Base-by-base conservation (phyloP, 2,329 filamentous ascomycete species). In the Knufia fluminis region DNA sequence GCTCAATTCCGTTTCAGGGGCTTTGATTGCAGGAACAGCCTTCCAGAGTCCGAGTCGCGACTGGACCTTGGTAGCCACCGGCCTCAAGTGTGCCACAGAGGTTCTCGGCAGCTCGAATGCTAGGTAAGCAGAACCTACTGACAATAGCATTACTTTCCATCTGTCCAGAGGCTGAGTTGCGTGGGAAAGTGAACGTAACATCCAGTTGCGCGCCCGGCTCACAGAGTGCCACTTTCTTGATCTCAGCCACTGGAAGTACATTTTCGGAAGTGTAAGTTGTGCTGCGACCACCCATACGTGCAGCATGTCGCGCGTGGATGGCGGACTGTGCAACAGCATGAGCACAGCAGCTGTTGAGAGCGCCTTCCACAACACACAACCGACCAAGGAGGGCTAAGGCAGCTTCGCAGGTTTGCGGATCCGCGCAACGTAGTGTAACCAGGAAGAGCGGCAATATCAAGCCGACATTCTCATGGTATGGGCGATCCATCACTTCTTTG, bases 321-420 rank as follows among this genome's bases (percentile, higher is more conserved):
- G 28, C 19, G 9, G 28, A 31, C 4, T 17, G 8, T 10, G 42
- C 42, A 17, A 45, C 26, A 17, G 42, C 42, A 33, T 45, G 28
- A 14, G 42, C 42, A 33, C 24, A 45, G 28, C 42, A 45, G 28
- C 42, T 45, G 17, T 45, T 45, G 19, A 20, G 20, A 17, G 22
- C 42, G 19, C 24, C 24, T 19, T 45, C 42, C 10, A 17, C 16
- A 10, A 45, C 24, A n/a, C 28, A 32, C 17, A 45, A 33, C 6
- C 26, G 42, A 16, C 26, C 23, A 12, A 45, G 28, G 17, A 45
- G 28, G n/a, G 26, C 31, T n/a, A 45, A 26, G 9, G 42, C 42
- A 3, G 26, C 33, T 19, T 45, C 23, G 19, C 42, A 45, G 4
- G 42, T 45, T 33, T 33, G 24, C 9, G 28, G n/a, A 22, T 45